Percentiles rank a stretch among this genome's conserved stretches.
Evolutionary conservation across 2,329 filamentous ascomycete species (phyloP).

Genomic region (Ceratocystis alfenasii): DNA sequence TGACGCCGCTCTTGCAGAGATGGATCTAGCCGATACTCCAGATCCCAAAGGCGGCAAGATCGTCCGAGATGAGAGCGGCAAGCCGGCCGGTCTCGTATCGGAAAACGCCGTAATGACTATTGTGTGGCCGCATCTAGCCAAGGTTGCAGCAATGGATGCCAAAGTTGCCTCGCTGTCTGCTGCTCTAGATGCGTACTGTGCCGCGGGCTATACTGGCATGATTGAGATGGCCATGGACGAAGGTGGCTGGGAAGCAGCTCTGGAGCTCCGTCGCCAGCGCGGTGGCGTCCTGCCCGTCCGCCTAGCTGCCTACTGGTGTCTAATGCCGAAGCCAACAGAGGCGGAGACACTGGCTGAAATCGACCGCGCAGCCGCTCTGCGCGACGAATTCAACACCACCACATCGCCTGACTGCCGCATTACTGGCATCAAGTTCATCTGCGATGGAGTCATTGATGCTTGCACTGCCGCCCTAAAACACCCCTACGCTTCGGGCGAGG

Average conservation of each 20-base stretch:
- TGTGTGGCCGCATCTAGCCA: slow-evolving; percentile 44
- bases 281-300: slow-evolving; percentile 32
- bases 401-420: slow-evolving; percentile 35
- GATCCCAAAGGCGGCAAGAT: slow-evolving; percentile 43
- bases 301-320: slow-evolving; percentile 46
- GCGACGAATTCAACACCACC: slow-evolving; percentile 28
- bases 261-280: slow-evolving; percentile 34
- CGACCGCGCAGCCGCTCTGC: slow-evolving; percentile 38
- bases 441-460: slow-evolving; percentile 52
- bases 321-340: slow-evolving; percentile 36
- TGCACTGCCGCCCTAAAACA: slow-evolving; percentile 50
- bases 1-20: slow-evolving; percentile 38
- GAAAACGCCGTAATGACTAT: slow-evolving; percentile 42
- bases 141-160: slow-evolving; percentile 37
- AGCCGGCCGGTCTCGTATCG: slow-evolving; percentile 39
- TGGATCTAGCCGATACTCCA: slow-evolving; percentile 34
- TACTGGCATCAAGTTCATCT: slow-evolving; percentile 52
- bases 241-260: slow-evolving; percentile 40
- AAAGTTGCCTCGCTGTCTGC: slow-evolving; percentile 37
- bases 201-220: slow-evolving; percentile 43
- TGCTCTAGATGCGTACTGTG: slow-evolving; percentile 40
- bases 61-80: slow-evolving; percentile 38
- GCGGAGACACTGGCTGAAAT: slow-evolving; percentile 38
- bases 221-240: slow-evolving; percentile 53
- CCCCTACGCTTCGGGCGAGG: slow-evolving; percentile 42